phyloP scores from a whole-genome alignment of 2,329 filamentous ascomycete genomes.

The Westerdykella aurantiaca region DNA sequence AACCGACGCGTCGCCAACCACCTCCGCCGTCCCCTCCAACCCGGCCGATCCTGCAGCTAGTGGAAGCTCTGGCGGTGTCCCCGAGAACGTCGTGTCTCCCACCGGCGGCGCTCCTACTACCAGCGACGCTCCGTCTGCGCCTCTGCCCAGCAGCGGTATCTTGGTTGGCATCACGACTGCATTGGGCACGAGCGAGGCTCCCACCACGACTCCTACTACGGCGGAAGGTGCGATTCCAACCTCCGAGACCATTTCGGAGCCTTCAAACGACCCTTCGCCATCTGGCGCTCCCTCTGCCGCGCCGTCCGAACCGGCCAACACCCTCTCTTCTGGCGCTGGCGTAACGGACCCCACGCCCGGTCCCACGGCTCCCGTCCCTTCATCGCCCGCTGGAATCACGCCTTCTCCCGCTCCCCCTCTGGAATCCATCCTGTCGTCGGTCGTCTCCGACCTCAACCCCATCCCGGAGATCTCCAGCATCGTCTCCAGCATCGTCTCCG shows the following conservation, averaged over 20 bases:
- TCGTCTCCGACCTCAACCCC: constrained; percentile 17
- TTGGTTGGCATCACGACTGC: constrained; percentile 34
- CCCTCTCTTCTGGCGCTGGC: constrained; percentile 4
- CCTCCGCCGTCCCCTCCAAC: constrained; percentile 9
- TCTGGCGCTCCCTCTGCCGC: background rate
- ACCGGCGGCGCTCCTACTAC: constrained; percentile 10
- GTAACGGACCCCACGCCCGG: constrained; percentile 3
- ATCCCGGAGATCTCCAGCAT: constrained; percentile 10
- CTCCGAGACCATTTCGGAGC: constrained; percentile 9
- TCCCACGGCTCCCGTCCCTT: constrained; percentile 4
- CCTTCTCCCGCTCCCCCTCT: constrained; percentile 2
- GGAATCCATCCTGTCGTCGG: constrained; percentile 4
- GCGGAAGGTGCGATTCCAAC: constrained; percentile 10
- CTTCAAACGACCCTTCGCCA: background rate
- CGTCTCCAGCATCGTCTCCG: constrained; percentile 6
- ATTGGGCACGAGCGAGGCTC: constrained; percentile 16
- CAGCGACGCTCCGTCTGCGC: constrained; percentile 2
- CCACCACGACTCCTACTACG: background rate
- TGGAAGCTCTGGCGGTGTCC: constrained; percentile 21
- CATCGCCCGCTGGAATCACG: background rate
- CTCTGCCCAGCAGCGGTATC: constrained; percentile 20
- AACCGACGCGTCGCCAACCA: constrained; percentile 5
- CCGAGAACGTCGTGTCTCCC: constrained; percentile 18
- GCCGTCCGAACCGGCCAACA: background rate
- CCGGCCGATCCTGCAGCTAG: constrained; percentile 5